A percentile compares a stretch with the other conserved stretches of the same genome.
These are phyloP conservation scores for Phycomyces blakesleeanus DNA, from an alignment of 192 early-diverging fungal species.

Conservation along the genomic window DNA sequence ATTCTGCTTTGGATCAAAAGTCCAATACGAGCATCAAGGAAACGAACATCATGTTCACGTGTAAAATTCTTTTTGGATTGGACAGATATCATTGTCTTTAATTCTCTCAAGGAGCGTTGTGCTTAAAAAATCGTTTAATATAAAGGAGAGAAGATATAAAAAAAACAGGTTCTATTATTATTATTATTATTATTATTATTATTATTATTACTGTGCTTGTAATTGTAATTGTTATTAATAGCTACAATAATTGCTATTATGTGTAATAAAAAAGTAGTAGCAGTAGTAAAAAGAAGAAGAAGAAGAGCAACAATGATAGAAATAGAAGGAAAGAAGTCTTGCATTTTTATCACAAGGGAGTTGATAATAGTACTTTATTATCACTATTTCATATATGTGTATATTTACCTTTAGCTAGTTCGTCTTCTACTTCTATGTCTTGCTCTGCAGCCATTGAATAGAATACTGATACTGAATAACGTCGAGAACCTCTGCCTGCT, in stretches of 20 bases:
- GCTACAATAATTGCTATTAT: too few species aligned
- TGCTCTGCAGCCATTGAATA: slow-evolving; percentile 87
- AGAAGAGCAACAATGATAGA: too few species aligned
- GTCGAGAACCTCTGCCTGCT: slow-evolving; percentile 54
- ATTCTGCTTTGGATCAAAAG: slow-evolving; percentile 90
- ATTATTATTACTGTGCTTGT: too few species aligned
- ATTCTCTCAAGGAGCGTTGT: slow-evolving; percentile 77
- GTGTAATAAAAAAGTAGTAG: too few species aligned
- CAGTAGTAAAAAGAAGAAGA: too few species aligned
- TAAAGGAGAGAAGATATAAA: neutral
- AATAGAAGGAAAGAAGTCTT: too few species aligned
- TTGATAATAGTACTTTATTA: too few species aligned
- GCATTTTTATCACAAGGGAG: too few species aligned
- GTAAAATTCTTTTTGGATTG: slow-evolving; percentile 95
- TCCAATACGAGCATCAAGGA: slow-evolving; percentile 85
- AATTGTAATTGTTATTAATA: too few species aligned
- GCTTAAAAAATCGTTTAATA: slow-evolving; percentile 44
- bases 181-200: too few species aligned
- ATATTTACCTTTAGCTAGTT: slow-evolving; percentile 86
- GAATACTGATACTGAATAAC: slow-evolving; percentile 69
- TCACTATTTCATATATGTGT: too few species aligned
- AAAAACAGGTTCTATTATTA: too few species aligned
- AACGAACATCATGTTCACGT: slow-evolving; percentile 87
- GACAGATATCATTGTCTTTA: slow-evolving; percentile 82
- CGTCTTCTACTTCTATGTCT: slow-evolving; percentile 91